A percentile compares a stretch with the other conserved stretches of the same genome.
These are phyloP conservation scores for Galerina marginata DNA, from an alignment of 768 basidiomycete species.

Conservation along the genomic window DNA sequence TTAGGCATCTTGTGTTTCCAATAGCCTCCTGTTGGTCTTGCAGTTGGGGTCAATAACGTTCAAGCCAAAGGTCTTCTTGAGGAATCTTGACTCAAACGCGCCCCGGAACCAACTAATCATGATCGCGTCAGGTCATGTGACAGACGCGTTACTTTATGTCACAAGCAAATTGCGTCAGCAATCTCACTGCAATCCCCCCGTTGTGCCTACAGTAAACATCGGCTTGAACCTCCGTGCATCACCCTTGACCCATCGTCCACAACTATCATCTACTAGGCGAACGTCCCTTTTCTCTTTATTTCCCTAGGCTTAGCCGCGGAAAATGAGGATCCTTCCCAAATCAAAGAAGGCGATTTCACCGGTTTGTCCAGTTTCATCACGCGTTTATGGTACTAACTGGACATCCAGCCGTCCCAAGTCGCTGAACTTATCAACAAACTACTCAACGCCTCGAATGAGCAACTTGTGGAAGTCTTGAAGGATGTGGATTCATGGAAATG, in stretches of 20 bases:
- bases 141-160: conserved; percentile 21
- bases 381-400: conserved; percentile 24
- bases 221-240: conserved; percentile 7
- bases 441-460: conserved; percentile 66
- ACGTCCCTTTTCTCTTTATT: conserved; percentile 17
- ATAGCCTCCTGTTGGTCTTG: background rate
- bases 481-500: conserved; percentile 87
- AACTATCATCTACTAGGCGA: conserved; percentile 7
- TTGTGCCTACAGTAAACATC: background rate
- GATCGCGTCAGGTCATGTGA: conserved; percentile 13
- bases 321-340: conserved; percentile 89
- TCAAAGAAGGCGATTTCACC: conserved; percentile 82
- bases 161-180: conserved; percentile 40
- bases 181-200: conserved; percentile 14
- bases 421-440: conserved; percentile 80
- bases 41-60: too few species aligned
- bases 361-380: conserved; percentile 48
- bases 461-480: conserved; percentile 70
- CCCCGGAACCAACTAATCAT: background rate
- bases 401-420: conserved; percentile 74
- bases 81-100: too few species aligned
- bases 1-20: conserved; percentile 13
- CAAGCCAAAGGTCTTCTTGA: too few species aligned
- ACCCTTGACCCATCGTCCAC: conserved; percentile 3
- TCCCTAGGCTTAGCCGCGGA: conserved; percentile 56